Base-by-base conservation (phyloP, 768 basidiomycete species). In the Epithele typhae region DNA sequence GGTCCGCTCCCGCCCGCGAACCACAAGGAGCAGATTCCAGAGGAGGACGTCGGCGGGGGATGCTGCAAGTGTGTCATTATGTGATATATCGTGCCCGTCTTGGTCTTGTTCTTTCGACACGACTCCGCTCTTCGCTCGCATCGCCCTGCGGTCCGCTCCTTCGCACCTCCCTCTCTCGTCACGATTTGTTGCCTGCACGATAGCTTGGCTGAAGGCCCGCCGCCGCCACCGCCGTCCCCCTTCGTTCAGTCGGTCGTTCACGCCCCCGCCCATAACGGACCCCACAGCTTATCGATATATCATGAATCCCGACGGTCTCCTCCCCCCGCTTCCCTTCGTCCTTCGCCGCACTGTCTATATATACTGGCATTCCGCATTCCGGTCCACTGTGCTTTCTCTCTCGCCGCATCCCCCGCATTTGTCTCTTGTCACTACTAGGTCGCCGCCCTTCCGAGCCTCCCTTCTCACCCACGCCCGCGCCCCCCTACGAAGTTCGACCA, bases 51-150 rank as follows among this genome's bases (percentile, higher is more conserved):
- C 2, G 70, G 64, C 25, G 76, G 71, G 24, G 81, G 84, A 32
- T 90, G 88, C 61, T 91, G 88, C 73, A 86, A 83, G 67, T 91
- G 88, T 67, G 68, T 87, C 56, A 75, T 91, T 63, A 91, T 91
- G 88, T 91, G 79, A 88, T 65, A 46, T 40, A 23, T 37, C 18
- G 48, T 36, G 35, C 9, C 15, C 35, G 8, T 8, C 15, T n/a
- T 36, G 35, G 15, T n/a, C n/a, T 7, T 36, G 9, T 17, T 19
- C 35, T 7, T 17, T 36, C 35, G 35, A 9, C 18, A 7, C 9
- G 23, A 10, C 38, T 37, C 21, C 36, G 15, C 12, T 37, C 24
- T 22, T 15, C 23, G 17, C 27, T 27, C 36, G 7, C 33, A 27
- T n/a, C 10, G 10, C 40, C 40, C 12, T n/a, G 35, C 18, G 6